These are phyloP conservation scores for Colletotrichum salicis DNA, from an alignment of 2,329 filamentous ascomycete species.

Conservation along the genomic window DNA sequence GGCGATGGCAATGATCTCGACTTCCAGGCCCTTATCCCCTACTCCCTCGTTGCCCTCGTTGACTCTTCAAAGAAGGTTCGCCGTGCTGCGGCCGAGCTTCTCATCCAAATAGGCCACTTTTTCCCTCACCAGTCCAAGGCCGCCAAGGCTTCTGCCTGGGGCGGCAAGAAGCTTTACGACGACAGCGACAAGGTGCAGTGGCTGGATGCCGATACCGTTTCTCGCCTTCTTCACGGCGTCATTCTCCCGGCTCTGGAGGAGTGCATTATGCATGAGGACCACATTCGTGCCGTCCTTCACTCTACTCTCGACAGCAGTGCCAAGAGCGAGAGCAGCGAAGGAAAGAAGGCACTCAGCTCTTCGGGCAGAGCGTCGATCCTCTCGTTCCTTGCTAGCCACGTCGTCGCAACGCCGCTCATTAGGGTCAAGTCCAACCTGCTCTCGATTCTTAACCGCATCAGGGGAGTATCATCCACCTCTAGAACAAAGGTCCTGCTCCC, in stretches of 20 bases:
- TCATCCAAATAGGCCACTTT: constrained; percentile 64
- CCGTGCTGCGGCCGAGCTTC: constrained; percentile 76
- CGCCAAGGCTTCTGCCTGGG: constrained; percentile 66
- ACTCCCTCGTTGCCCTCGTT: constrained; percentile 77
- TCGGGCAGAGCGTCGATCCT: constrained; percentile 73
- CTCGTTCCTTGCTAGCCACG: constrained; percentile 79
- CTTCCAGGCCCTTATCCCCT: constrained; percentile 85
- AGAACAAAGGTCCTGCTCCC: constrained; percentile 83
- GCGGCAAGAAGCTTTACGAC: constrained; percentile 73
- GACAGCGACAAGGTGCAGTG: constrained; percentile 62
- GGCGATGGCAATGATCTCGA: constrained; percentile 65
- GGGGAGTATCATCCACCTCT: constrained; percentile 74
- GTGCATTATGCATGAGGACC: constrained; percentile 80
- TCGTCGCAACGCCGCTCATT: constrained; percentile 73
- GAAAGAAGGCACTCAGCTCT: constrained; percentile 66
- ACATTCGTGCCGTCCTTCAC: constrained; percentile 74
- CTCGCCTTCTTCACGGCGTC: constrained; percentile 71
- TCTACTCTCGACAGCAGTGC: constrained; percentile 65
- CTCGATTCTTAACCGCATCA: constrained; percentile 76
- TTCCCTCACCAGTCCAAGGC: constrained; percentile 54
- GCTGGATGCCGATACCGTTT: constrained; percentile 67
- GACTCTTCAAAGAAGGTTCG: constrained; percentile 83
- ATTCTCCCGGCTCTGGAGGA: constrained; percentile 86
- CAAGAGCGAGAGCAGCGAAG: constrained; percentile 52
- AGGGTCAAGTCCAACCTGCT: constrained; percentile 78